Conservation (phyloP, 441 rosid species). For the Brassica hybrid region DNA sequence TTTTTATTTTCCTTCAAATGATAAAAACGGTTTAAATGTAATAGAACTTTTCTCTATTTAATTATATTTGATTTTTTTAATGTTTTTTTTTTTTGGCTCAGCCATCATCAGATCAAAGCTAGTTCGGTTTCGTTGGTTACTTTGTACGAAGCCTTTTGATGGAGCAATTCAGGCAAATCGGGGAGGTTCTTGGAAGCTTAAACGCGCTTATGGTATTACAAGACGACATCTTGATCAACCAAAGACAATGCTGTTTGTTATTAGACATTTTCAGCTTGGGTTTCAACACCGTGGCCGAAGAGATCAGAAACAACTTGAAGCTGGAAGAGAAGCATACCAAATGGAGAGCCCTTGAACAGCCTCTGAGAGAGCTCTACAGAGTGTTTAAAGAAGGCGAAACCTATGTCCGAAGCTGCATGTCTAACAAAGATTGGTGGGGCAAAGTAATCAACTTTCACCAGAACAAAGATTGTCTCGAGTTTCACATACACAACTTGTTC, state of each 20-base stretch:
- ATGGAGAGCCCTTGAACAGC: constrained; percentile 88
- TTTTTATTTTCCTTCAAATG: background rate
- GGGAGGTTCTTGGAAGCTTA: constrained; percentile 92
- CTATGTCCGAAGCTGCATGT: constrained; percentile 79
- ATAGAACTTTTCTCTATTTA: background rate
- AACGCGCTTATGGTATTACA: constrained; percentile 89
- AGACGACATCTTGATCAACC: constrained; percentile 71
- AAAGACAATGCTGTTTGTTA: constrained; percentile 73
- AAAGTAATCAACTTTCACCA: constrained; percentile 76
- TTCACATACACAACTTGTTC: constrained; percentile 84
- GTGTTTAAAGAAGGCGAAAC: constrained; percentile 90
- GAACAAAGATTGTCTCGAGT: constrained; percentile 79
- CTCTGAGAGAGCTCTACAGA: constrained; percentile 74
- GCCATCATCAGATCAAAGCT: constrained; percentile 4
- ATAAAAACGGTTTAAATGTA: background rate
- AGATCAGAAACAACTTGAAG: constrained; percentile 72
- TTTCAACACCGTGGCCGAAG: constrained; percentile 74
- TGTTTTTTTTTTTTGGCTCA: background rate
- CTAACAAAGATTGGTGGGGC: constrained; percentile 85
- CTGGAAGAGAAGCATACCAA: constrained; percentile 84
- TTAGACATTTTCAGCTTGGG: constrained; percentile 63
- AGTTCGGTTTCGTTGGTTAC: background rate
- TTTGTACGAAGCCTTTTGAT: constrained; percentile 16
- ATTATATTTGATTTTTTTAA: background rate
- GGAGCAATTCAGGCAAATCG: constrained; percentile 96